Evolutionary conservation across 306 rosid species (phyloP).

Genomic region (Clitoria ternatea): DNA sequence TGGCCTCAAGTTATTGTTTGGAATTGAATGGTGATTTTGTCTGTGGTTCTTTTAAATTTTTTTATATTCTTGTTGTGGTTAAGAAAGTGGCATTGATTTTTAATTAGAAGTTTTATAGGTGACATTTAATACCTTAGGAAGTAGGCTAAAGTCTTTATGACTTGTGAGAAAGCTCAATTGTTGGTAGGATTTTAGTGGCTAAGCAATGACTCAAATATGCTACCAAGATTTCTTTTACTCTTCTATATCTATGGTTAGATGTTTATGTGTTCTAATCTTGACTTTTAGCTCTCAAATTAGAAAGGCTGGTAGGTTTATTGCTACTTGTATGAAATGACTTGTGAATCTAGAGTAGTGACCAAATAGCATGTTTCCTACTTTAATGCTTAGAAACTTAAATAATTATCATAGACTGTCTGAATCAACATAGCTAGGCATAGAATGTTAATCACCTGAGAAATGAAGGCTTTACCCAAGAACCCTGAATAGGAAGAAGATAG

Average conservation of each 20-base stretch:
- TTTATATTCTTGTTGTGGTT: not conserved
- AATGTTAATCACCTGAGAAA: not conserved
- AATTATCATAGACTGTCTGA: not conserved
- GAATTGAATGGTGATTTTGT: not conserved
- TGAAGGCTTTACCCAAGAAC: not conserved
- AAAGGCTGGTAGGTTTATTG: not conserved
- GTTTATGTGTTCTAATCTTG: not conserved
- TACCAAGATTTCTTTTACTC: not conserved
- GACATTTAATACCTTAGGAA: not conserved
- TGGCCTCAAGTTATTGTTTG: no score
- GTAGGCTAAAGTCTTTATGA: not conserved
- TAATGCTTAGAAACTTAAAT: not conserved
- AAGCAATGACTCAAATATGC: not conserved
- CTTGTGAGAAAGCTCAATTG: not conserved
- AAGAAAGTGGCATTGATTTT: not conserved
- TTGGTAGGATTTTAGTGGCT: slow-evolving; percentile 18
- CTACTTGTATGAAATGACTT: not conserved
- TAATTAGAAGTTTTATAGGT: not conserved
- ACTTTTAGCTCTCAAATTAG: not conserved
- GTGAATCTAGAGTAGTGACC: not conserved
- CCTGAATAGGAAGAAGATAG: not conserved
- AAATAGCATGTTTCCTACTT: slow-evolving; percentile 1
- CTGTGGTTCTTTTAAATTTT: not conserved
- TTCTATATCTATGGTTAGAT: not conserved
- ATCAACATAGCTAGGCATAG: slow-evolving; percentile 5